Conservation (phyloP, 2,329 filamentous ascomycete species). For the Penicillium rolfsii region DNA sequence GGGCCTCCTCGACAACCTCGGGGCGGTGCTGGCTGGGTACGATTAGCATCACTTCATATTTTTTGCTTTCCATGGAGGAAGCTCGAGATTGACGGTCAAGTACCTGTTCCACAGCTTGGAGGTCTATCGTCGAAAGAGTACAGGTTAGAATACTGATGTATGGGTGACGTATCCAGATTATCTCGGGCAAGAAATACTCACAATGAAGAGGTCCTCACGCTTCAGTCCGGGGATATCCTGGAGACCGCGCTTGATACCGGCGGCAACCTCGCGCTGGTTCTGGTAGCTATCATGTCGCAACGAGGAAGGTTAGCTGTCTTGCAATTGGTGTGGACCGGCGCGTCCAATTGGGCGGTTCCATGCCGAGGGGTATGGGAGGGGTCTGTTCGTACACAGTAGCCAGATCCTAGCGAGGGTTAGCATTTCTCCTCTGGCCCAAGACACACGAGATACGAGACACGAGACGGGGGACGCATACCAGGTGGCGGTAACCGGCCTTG, state of each 20-base stretch:
- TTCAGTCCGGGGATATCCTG: constrained; percentile 46
- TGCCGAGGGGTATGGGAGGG: neutral
- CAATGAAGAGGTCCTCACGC: constrained; percentile 47
- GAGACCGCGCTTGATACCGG: constrained; percentile 41
- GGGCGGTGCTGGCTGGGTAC: constrained; percentile 48
- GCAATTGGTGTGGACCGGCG: neutral
- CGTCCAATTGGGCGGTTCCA: neutral
- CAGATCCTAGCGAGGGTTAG: constrained; percentile 38
- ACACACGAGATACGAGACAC: no score
- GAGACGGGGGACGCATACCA: constrained; percentile 31
- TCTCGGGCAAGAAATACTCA: constrained; percentile 22
- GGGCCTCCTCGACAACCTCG: constrained; percentile 54
- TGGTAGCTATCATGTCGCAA: constrained; percentile 33
- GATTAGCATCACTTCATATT: constrained; percentile 7
- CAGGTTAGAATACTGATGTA: neutral
- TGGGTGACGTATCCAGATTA: neutral
- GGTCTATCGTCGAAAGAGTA: constrained; percentile 42
- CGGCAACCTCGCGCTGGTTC: constrained; percentile 44
- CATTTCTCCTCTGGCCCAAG: neutral
- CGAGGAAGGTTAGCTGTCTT: constrained; percentile 2
- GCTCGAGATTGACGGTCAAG: neutral
- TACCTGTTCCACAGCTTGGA: constrained; percentile 63
- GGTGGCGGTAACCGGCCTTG: constrained; percentile 46
- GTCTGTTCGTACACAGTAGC: constrained; percentile 41
- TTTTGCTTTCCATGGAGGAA: neutral